Conservation (phyloP, 1,284 basidiomycete genomes). For the Leccinum pachyderme region DNA sequence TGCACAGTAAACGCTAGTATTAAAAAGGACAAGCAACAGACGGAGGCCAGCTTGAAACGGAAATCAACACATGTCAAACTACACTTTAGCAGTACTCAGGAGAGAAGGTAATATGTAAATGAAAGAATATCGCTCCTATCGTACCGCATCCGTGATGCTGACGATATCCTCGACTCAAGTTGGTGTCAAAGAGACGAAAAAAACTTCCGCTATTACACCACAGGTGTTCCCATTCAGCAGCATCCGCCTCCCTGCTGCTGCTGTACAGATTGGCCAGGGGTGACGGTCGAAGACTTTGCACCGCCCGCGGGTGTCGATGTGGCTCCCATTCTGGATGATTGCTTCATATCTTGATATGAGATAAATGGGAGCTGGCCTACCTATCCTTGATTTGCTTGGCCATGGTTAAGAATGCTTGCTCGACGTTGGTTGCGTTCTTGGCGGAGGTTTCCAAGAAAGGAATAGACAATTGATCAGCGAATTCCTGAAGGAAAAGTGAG, state of each 20-base stretch:
- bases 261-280: slow-evolving; percentile 55
- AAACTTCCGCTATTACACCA: slow-evolving; percentile 16
- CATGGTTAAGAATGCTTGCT: slow-evolving; percentile 99
- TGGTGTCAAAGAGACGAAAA: slow-evolving; percentile 15
- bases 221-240: slow-evolving; percentile 41
- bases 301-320: slow-evolving; percentile 67
- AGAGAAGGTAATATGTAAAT: slow-evolving; percentile 34
- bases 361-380: slow-evolving; percentile 38
- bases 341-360: slow-evolving; percentile 6
- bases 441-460: slow-evolving; percentile 99
- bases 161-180: slow-evolving; percentile 26
- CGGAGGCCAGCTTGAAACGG: slow-evolving; percentile 28
- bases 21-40: slow-evolving; percentile 32
- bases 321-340: slow-evolving; percentile 65
- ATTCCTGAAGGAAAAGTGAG: slow-evolving; percentile 58
- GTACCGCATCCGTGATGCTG: slow-evolving; percentile 28
- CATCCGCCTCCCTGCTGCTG: slow-evolving; percentile 53
- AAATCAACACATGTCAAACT: slow-evolving; percentile 27
- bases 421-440: slow-evolving; percentile 98
- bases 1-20: slow-evolving; percentile 21
- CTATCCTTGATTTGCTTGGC: slow-evolving; percentile 99
- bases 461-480: slow-evolving; percentile 93
- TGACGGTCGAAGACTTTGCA: slow-evolving; percentile 60
- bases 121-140: slow-evolving; percentile 34
- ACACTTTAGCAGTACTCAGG: slow-evolving; percentile 26